A percentile compares a stretch with the other conserved stretches of the same genome.
phyloP scores from a whole-genome alignment of 805 yeast species.

The Wickerhamiella azyma region DNA sequence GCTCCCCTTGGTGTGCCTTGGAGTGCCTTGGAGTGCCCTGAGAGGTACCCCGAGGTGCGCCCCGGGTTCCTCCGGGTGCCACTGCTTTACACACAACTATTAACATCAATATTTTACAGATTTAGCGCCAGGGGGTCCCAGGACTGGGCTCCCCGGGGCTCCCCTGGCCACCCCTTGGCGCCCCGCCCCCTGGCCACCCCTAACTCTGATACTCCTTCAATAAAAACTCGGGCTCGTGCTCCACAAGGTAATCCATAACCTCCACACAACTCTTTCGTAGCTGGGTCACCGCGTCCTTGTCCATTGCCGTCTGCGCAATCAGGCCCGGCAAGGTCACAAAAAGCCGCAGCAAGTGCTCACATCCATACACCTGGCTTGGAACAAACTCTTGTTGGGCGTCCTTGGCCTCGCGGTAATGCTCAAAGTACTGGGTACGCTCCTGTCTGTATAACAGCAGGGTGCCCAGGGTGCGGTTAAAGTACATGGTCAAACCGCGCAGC shows the following conservation, averaged over 20 bases:
- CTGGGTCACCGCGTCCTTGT: slow-evolving; percentile 48
- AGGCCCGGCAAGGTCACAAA: slow-evolving; percentile 71
- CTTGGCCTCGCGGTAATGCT: slow-evolving; percentile 30
- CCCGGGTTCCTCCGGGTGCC: too few species aligned
- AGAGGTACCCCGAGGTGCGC: too few species aligned
- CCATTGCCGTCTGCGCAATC: slow-evolving; percentile 70
- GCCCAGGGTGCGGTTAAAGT: slow-evolving; percentile 64
- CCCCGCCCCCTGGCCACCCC: too few species aligned
- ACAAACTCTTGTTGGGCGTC: slow-evolving; percentile 19
- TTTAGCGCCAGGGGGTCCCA: too few species aligned
- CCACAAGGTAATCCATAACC: slow-evolving; percentile 39
- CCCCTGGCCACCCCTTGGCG: too few species aligned
- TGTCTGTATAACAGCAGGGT: slow-evolving; percentile 56
- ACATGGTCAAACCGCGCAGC: slow-evolving; percentile 51
- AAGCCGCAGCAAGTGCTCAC: slow-evolving; percentile 68
- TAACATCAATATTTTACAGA: too few species aligned
- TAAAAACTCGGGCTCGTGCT: slow-evolving; percentile 29
- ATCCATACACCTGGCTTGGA: slow-evolving; percentile 49
- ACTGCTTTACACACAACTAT: too few species aligned
- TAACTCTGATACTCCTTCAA: slow-evolving; percentile 26
- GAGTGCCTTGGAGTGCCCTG: too few species aligned
- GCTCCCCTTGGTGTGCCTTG: too few species aligned
- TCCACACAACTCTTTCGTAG: slow-evolving; percentile 42
- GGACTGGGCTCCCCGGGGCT: too few species aligned
- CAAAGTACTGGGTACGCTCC: slow-evolving; percentile 61